Base-by-base conservation (phyloP, 306 rosid genomes). In the Potentilla sterilis region DNA sequence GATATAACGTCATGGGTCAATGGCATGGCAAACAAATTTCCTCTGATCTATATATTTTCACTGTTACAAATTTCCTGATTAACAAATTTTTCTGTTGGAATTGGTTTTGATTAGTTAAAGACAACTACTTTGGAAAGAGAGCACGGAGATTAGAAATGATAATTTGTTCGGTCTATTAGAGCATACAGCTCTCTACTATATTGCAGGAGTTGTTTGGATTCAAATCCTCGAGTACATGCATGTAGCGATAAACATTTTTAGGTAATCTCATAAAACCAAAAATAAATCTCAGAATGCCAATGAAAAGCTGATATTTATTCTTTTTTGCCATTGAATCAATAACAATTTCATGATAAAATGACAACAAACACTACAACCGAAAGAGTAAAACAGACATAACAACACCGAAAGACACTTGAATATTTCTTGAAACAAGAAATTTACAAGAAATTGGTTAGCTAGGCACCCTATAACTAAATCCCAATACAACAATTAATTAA, bases 371-470 rank as follows among this genome's bases (percentile, higher is more conserved):
- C 21, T 32, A 61, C 67, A 32, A 61, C 41, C 10, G 69, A 64
- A 64, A 18, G 46, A 64, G 46, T 12, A 9, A 70, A 34, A 24
- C 44, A 47, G 21, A 48, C 44, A 16, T 28, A 48, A 73, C 69
- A 37, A 41, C 12, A 13, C 68, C 48, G 24, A 73, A 63, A 73
- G 12, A 41, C 22, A 4, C 55, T 49, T 19, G 32, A 6, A 43
- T 44, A 42, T 59, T 73, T 73, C 77, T 73, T 73, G 77, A 24
- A 59, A 74, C 9, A 58, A 74, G 77, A 41, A 55, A 72, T 57
- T 55, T 40, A 72, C 67, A 72, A 72, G 52, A 73, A 72, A 42
- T 58, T 74, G 69, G 77, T 59, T 74, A n/a, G n/a, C n/a, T n/a
- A 74, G 77, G n/a, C 57, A 43, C 32, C 18, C 69, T 43, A 73